Evolutionary conservation across 306 rosid genomes (phyloP), one percentile per base, ranked within the genome.

Genomic region (Pyrus pyrifolia): DNA sequence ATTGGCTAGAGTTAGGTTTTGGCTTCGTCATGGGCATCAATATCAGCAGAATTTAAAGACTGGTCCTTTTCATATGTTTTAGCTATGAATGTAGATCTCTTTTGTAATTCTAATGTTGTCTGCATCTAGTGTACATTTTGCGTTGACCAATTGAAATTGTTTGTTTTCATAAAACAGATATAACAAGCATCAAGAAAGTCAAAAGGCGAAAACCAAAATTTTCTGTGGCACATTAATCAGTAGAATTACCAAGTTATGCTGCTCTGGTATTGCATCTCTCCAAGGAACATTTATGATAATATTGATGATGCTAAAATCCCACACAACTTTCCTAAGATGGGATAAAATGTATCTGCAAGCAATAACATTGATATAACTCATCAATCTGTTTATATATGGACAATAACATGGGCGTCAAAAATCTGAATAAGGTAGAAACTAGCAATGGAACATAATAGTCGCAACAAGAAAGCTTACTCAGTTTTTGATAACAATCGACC

Each of bases 401-500:
- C 19, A 44, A 17, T 4, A 44, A 19, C 73, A 49, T 30, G 27
- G 42, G 23, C 15, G 31, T 71, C 44, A 19, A 78, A 44, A 55
- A 46, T 72, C 61, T 68, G 35, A 38, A 8, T 12, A 42, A 35
- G 62, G 63, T 33, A 7, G 22, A 45, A 29, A 30, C 27, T 25
- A 60, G 67, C 35, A 62, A 75, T 11, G 45, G 40, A 81, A 67
- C 44, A 73, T 70, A 80, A 13, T 45, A 67, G 61, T 67, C 42
- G 65, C 76, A 45, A 76, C 68, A 85, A 68, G 68, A 76, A 66
- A 76, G 74, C 95, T 75, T 89, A 95, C 98, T 92, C 91, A 51
- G 88, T 90, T 83, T 95, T 95, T 73, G 93, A 92, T 45, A 78
- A 44, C 72, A 92, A 80, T 68, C 98, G 86, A 70, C 83, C 80